phyloP scores from a whole-genome alignment of 1,284 basidiomycete genomes.

The Meira miltonrushii region DNA sequence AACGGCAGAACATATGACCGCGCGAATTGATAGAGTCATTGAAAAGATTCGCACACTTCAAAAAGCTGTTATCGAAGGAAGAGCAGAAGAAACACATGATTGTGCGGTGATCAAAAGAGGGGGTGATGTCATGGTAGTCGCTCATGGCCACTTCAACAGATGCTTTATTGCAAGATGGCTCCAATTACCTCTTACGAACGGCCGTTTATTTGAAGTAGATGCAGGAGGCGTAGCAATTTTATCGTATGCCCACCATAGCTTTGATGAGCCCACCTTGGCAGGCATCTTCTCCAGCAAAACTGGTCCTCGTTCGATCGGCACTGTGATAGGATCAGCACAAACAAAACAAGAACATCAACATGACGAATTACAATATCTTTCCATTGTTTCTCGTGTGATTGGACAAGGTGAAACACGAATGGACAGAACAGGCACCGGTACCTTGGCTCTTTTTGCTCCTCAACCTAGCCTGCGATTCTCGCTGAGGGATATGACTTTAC shows the following conservation, averaged over 20 bases:
- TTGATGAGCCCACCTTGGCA: constrained; percentile 44
- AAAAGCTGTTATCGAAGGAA: constrained; percentile 25
- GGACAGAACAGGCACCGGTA: constrained; percentile 50
- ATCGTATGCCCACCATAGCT: constrained; percentile 44
- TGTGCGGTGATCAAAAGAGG: constrained; percentile 28
- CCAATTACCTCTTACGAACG: constrained; percentile 33
- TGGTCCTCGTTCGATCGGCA: constrained; percentile 2
- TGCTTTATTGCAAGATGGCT: constrained; percentile 48
- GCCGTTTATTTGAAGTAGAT: constrained; percentile 43
- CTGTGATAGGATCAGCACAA: constrained; percentile 8
- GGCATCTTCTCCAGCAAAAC: constrained; percentile 47
- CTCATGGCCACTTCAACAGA: constrained; percentile 49
- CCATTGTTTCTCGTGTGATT: constrained; percentile 41
- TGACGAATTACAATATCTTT: constrained; percentile 48
- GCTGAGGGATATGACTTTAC: constrained; percentile 57
- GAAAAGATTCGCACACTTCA: constrained; percentile 35
- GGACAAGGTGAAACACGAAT: constrained; percentile 31
- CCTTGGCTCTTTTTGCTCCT: constrained; percentile 47
- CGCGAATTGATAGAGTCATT: constrained; percentile 42
- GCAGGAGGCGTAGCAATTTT: constrained; percentile 47
- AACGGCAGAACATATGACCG: constrained; percentile 39
- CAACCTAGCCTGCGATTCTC: constrained; percentile 37
- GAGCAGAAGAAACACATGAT: constrained; percentile 19
- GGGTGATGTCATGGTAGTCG: constrained; percentile 41
- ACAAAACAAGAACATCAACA: constrained; percentile 14